A percentile compares a stretch with the other conserved stretches of the same genome.
Conservation (phyloP, 2,329 filamentous ascomycete species). For the Fusarium temperatum region DNA sequence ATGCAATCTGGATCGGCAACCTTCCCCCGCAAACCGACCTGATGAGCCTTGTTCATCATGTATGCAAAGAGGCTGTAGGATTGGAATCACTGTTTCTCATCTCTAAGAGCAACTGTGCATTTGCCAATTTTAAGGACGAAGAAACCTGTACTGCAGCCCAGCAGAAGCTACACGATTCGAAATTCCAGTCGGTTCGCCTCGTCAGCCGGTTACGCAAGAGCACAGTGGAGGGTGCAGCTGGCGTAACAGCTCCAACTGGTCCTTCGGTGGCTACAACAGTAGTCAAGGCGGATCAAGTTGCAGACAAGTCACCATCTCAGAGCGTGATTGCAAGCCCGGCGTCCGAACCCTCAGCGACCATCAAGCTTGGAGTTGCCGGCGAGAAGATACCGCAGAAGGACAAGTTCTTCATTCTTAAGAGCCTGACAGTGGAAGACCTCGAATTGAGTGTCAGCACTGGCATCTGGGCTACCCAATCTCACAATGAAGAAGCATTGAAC, state of each 20-base stretch:
- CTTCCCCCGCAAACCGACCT: conserved; percentile 84
- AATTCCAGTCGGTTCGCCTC: conserved; percentile 84
- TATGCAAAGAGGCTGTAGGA: conserved; percentile 79
- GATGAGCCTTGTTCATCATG: conserved; percentile 87
- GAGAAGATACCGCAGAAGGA: conserved; percentile 59
- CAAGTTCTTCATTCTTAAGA: conserved; percentile 93
- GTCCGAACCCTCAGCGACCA: background rate
- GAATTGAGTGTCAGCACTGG: conserved; percentile 88
- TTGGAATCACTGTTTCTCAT: conserved; percentile 94
- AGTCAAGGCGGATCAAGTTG: conserved; percentile 15
- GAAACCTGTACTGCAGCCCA: conserved; percentile 78
- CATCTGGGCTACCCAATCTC: conserved; percentile 93
- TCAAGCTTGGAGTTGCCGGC: background rate
- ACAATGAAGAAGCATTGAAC: conserved; percentile 88
- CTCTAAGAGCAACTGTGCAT: conserved; percentile 96
- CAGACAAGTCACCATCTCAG: conserved; percentile 9
- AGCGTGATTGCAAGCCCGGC: conserved; percentile 1
- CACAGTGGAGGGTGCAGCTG: conserved; percentile 56
- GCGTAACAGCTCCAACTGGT: conserved; percentile 63
- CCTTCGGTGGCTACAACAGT: conserved; percentile 56
- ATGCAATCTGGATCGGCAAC: conserved; percentile 97
- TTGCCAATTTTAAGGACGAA: conserved; percentile 93
- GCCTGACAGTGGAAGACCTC: conserved; percentile 87
- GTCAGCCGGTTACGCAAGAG: conserved; percentile 82
- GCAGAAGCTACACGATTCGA: conserved; percentile 87